A percentile compares a stretch with the other conserved stretches of the same genome.
These are phyloP conservation scores for Cinnamomum chago DNA, from an alignment of 164 flowering plant genomes.

Conservation along the genomic window DNA sequence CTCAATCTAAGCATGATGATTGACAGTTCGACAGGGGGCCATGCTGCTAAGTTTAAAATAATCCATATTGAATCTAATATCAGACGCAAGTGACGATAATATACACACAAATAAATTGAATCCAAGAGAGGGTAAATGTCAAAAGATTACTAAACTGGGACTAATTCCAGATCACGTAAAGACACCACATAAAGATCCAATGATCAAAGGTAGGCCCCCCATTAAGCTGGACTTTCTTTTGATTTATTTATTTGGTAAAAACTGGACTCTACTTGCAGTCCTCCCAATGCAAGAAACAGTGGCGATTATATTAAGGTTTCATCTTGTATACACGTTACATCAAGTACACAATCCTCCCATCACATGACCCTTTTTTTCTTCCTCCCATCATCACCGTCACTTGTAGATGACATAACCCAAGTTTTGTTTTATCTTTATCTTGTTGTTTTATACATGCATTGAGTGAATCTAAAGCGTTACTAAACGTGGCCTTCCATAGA, in stretches of 20 bases:
- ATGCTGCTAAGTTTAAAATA: too few relatives aligned
- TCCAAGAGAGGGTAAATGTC: not conserved
- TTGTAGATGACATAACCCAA: not conserved
- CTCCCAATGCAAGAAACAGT: not conserved
- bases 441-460: not conserved
- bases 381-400: conserved; percentile 2
- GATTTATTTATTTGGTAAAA: too few relatives aligned
- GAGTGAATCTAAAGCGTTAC: not conserved
- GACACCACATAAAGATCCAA: not conserved
- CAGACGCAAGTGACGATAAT: too few relatives aligned
- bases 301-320: not conserved
- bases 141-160: not conserved
- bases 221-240: too few relatives aligned
- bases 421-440: not conserved
- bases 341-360: not conserved
- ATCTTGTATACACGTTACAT: not conserved
- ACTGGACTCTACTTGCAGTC: not conserved
- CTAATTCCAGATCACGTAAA: not conserved
- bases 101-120: too few relatives aligned
- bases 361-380: not conserved
- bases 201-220: not conserved
- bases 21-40: too few relatives aligned
- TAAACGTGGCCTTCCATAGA: not conserved
- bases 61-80: too few relatives aligned
- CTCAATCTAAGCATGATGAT: too few relatives aligned